Evolutionary conservation across 495 filamentous ascomycete species (phyloP).

Genomic region (Aspergillus asperescens): DNA sequence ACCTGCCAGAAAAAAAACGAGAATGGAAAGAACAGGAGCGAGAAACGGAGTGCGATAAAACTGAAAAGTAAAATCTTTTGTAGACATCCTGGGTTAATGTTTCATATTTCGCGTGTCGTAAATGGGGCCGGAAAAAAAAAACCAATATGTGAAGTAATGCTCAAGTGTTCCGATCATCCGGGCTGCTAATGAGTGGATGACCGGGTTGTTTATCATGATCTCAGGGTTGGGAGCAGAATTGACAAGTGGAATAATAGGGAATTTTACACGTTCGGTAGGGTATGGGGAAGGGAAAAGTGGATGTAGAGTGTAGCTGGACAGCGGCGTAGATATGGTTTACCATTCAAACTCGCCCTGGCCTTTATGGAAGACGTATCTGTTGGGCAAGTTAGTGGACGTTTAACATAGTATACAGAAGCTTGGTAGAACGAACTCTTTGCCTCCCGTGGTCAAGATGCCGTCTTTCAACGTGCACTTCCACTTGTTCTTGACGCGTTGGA

Average conservation of each 20-base stretch:
- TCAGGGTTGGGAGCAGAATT: not conserved
- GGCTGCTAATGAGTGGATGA: not conserved
- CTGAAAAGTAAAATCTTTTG: too few species aligned
- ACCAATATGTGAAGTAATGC: constrained; percentile 2
- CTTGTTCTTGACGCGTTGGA: constrained; percentile 99
- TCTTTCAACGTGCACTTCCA: constrained; percentile 99
- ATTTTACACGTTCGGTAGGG: constrained; percentile 11
- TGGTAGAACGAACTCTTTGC: constrained; percentile 63
- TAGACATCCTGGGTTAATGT: not conserved
- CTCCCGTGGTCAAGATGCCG: constrained; percentile 83
- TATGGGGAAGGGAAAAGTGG: not conserved
- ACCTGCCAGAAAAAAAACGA: not conserved
- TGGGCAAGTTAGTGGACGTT: not conserved
- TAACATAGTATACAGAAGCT: not conserved
- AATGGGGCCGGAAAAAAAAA: not conserved
- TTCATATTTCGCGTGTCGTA: not conserved
- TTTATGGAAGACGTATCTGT: constrained; percentile 92
- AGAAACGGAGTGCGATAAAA: too few species aligned
- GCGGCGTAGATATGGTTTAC: constrained; percentile 44
- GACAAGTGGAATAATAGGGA: not conserved
- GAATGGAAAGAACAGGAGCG: too few species aligned
- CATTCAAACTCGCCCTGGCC: constrained; percentile 96
- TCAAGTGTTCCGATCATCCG: constrained; percentile 3
- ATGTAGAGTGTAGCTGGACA: not conserved
- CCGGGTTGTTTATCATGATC: not conserved